Evolutionary conservation across 345 rosid genomes (phyloP).

Genomic region (Syzygium oleosum): DNA sequence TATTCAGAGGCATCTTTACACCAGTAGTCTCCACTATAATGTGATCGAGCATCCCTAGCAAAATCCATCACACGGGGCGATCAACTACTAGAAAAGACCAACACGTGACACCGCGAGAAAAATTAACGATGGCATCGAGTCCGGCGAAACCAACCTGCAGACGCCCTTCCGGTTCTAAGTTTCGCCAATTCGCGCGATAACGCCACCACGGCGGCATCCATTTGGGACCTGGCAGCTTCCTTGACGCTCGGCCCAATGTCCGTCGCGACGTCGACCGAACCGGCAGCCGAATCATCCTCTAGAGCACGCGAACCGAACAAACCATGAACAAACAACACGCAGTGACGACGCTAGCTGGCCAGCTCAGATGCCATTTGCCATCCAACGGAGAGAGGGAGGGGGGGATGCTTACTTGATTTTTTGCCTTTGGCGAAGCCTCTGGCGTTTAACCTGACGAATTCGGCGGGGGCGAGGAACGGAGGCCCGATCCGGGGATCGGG

Average conservation of each 20-base stretch:
- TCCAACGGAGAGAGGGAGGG: not conserved
- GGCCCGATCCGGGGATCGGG: slow-evolving; percentile 11
- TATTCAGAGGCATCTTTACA: slow-evolving; percentile 71
- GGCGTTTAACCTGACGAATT: slow-evolving; percentile 27
- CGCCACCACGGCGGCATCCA: slow-evolving; percentile 87
- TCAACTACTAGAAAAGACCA: not conserved
- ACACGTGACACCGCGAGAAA: not conserved
- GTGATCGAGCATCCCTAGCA: slow-evolving; percentile 91
- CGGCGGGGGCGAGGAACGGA: slow-evolving; percentile 5
- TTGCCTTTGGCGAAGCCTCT: slow-evolving; percentile 78
- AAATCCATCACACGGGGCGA: not conserved
- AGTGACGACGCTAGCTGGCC: not conserved
- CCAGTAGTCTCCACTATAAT: slow-evolving; percentile 74
- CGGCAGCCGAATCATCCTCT: slow-evolving; percentile 67
- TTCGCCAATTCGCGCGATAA: slow-evolving; percentile 69
- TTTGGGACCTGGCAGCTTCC: slow-evolving; percentile 55
- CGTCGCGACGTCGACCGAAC: slow-evolving; percentile 31
- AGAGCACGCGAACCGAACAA: not conserved
- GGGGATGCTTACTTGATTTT: slow-evolving; percentile 43
- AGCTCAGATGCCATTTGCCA: not conserved
- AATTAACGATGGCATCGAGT: not conserved
- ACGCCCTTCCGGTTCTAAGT: slow-evolving; percentile 83
- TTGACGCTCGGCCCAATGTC: slow-evolving; percentile 72
- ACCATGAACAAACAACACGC: not conserved
- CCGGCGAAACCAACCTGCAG: slow-evolving; percentile 37